Evolutionary conservation across 257 asterid genomes (phyloP).

Genomic region (Plectranthus barbatus): DNA sequence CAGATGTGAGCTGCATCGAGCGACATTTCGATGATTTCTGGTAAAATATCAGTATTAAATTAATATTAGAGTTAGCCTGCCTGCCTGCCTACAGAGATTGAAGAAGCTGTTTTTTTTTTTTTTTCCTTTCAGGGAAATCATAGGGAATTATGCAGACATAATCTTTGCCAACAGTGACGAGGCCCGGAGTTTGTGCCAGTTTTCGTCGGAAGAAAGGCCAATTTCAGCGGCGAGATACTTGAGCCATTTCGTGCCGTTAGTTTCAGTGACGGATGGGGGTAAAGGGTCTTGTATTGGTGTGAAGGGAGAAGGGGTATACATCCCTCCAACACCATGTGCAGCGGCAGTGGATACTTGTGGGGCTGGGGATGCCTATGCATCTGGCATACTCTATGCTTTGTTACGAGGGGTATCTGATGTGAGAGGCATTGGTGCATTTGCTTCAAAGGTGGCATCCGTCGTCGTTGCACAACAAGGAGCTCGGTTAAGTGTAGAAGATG

Average conservation of each 20-base stretch:
- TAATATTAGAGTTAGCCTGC: no score
- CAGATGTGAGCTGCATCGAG: slow-evolving; percentile 89
- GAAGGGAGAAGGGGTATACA: slow-evolving; percentile 80
- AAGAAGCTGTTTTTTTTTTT: not conserved
- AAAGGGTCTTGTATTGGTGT: slow-evolving; percentile 88
- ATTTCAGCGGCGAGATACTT: slow-evolving; percentile 75
- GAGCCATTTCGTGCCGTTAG: slow-evolving; percentile 93
- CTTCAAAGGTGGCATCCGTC: slow-evolving; percentile 84
- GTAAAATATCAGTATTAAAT: no score
- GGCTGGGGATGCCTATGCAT: slow-evolving; percentile 98
- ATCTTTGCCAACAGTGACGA: slow-evolving; percentile 85
- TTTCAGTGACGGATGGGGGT: slow-evolving; percentile 91
- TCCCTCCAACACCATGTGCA: slow-evolving; percentile 84
- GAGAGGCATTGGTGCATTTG: slow-evolving; percentile 72
- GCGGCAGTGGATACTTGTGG: slow-evolving; percentile 88
- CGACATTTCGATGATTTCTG: slow-evolving; percentile 91
- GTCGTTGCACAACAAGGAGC: slow-evolving; percentile 97
- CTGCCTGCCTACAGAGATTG: no score
- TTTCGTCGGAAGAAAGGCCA: slow-evolving; percentile 65
- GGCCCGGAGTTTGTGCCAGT: slow-evolving; percentile 78
- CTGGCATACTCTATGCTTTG: slow-evolving; percentile 79
- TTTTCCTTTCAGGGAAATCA: slow-evolving; percentile 53
- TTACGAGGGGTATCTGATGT: slow-evolving; percentile 57
- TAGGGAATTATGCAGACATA: slow-evolving; percentile 83
- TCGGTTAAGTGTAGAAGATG: slow-evolving; percentile 74